Evolutionary conservation across 495 filamentous ascomycete genomes (phyloP).

Genomic region (Bryoglossum gracile): DNA sequence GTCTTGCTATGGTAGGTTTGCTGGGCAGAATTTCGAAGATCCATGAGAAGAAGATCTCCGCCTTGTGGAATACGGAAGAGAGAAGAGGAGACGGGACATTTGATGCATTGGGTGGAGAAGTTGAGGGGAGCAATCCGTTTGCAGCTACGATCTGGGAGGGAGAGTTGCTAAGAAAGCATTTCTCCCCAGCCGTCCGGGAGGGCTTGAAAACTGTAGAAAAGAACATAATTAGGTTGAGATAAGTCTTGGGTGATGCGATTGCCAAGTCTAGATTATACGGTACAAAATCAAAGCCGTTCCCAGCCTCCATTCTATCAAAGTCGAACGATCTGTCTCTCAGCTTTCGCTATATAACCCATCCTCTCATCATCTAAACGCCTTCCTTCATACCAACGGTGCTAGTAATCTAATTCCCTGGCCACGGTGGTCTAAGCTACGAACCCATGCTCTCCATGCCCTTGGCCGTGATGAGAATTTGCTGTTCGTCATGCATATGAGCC

Average conservation of each 20-base stretch:
- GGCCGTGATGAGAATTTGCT: conserved; percentile 6
- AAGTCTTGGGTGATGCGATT: too few species aligned
- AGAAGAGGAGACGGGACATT: conserved; percentile 63
- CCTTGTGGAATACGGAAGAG: conserved; percentile 83
- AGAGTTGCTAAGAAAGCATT: conserved; percentile 78
- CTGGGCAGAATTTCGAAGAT: conserved; percentile 65
- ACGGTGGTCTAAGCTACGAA: not conserved
- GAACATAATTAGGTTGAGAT: conserved; percentile 32
- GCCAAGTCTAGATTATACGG: not conserved
- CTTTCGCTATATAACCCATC: too few species aligned
- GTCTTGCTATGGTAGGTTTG: conserved; percentile 66
- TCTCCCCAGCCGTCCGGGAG: conserved; percentile 75
- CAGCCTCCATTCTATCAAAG: not conserved
- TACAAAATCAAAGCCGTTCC: not conserved
- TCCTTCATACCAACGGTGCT: too few species aligned
- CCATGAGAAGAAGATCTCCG: conserved; percentile 60
- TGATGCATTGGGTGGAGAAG: conserved; percentile 48
- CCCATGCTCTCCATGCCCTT: not conserved
- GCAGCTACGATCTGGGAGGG: conserved; percentile 90
- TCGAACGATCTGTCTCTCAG: not conserved
- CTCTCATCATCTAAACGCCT: too few species aligned
- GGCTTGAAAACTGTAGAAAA: conserved; percentile 66
- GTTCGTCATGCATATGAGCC: conserved; percentile 10
- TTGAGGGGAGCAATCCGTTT: conserved; percentile 83
- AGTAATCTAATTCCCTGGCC: not conserved